phyloP scores from a whole-genome alignment of 2,329 filamentous ascomycete species.

The Trichoderma harzianum region DNA sequence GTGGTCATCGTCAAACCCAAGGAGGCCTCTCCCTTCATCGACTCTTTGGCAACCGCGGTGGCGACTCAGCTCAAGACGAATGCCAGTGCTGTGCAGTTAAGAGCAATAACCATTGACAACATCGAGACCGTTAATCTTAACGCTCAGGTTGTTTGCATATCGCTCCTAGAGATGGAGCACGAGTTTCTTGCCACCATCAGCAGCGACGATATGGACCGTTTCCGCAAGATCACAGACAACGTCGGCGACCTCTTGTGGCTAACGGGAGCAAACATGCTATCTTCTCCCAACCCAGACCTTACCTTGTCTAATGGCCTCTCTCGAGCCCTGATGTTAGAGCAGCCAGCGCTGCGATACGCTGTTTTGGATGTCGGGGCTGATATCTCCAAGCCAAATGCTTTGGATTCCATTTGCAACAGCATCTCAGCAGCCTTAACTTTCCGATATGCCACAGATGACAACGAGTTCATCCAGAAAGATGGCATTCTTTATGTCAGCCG shows the following conservation, averaged over 20 bases:
- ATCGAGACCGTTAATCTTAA: not conserved
- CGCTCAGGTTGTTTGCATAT: not conserved
- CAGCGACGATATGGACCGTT: slow-evolving; percentile 1
- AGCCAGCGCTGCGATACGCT: not conserved
- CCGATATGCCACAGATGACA: not conserved
- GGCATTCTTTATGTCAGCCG: slow-evolving; percentile 23
- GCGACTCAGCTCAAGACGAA: not conserved
- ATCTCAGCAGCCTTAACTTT: not conserved
- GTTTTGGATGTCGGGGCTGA: not conserved
- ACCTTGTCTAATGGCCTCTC: slow-evolving; percentile 6
- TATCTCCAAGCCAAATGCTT: not conserved
- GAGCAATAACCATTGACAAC: not conserved
- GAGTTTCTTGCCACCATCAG: slow-evolving; percentile 5
- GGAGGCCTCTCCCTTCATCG: not conserved
- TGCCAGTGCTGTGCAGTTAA: not conserved
- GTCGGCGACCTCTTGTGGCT: slow-evolving; percentile 1
- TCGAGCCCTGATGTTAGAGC: not conserved
- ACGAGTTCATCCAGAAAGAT: slow-evolving; percentile 10
- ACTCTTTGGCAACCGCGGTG: not conserved
- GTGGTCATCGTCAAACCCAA: slow-evolving; percentile 2
- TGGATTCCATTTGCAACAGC: not conserved
- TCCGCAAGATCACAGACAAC: not conserved
- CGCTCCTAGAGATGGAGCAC: not conserved
- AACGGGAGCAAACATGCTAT: slow-evolving; percentile 1
- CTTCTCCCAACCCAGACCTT: not conserved